Evolutionary conservation across 306 rosid species (phyloP), one percentile per base, ranked within the genome.

Genomic region (Sechiopsis laciniata): DNA sequence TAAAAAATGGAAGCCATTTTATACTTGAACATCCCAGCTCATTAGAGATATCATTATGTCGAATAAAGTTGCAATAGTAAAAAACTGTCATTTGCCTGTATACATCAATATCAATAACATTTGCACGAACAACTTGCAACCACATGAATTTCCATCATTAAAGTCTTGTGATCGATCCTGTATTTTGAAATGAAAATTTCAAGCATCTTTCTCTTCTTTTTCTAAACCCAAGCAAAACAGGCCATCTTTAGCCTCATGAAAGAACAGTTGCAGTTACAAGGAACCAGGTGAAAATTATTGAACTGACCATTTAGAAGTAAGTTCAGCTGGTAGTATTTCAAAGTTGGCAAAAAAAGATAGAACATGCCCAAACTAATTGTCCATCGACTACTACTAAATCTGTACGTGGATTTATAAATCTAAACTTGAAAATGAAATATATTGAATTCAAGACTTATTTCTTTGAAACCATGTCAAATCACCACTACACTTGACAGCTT

Each of bases 191-290:
- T 42, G 29, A 48, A 19, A 10, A 40, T 65, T 17, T 65, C 16
- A 16, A 65, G 72, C 54, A 42, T 64, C 53, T 15, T 12, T 37
- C 21, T 62, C 21, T 15, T 61, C 32, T 32, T 29, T 32, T 14
- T 16, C 64, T 59, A 14, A 16, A 29, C 22, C 70, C 70, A 8
- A 8, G 70, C 70, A 13, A 63, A 7, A 16, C 48, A 62, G 11
- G 19, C 50, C 51, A 37, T 19, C 72, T 42, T 42, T 65, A 11
- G 55, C 72, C 29, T 19, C 72, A 19, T 66, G 72, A 66, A 42
- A 17, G 4, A 66, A 10, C 32, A 40, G 45, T 64, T 40, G 32
- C 55, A 42, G 55, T 45, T 32, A 19, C 55, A 45, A 17, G 26
- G 14, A n/a, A 64, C 20, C 48, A 15, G 50, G 6, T 32, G 52